A percentile compares a stretch with the other conserved stretches of the same genome.
Evolutionary conservation across 345 rosid species (phyloP).

Genomic region (Microcos paniculata): DNA sequence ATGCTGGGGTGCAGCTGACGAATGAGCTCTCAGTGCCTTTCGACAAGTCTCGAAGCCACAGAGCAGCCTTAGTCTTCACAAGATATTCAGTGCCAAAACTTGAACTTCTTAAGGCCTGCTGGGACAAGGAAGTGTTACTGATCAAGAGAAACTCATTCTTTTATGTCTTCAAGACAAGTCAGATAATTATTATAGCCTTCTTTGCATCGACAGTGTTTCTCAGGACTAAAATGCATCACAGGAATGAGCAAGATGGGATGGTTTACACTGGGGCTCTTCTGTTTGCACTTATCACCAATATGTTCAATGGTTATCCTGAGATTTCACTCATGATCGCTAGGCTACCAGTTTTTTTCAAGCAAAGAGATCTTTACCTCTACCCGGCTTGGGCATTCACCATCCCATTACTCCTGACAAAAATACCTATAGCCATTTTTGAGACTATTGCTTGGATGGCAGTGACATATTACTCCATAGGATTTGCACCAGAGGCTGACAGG

Average conservation of each 20-base stretch:
- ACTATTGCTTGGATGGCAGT: conserved; percentile 59
- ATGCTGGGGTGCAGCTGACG: conserved; percentile 54
- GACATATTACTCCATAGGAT: conserved; percentile 70
- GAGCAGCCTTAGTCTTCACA: conserved; percentile 65
- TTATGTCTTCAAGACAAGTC: conserved; percentile 66
- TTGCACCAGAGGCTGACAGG: conserved; percentile 77
- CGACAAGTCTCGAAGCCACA: conserved; percentile 57
- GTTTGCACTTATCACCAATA: conserved; percentile 53
- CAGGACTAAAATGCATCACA: conserved; percentile 56
- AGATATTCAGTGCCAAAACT: conserved; percentile 53
- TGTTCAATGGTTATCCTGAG: conserved; percentile 89
- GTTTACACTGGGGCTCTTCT: conserved; percentile 46
- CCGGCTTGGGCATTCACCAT: conserved; percentile 85
- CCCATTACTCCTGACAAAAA: conserved; percentile 54
- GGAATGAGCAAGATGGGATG: conserved; percentile 55
- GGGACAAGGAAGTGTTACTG: conserved; percentile 73
- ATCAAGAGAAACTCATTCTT: conserved; percentile 64
- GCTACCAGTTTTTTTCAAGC: conserved; percentile 92
- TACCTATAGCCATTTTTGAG: conserved; percentile 76
- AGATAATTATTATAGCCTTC: conserved; percentile 58
- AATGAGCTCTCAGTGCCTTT: conserved; percentile 60
- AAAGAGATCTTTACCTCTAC: conserved; percentile 75
- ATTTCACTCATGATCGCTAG: conserved; percentile 61
- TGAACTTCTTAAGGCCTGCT: conserved; percentile 69
- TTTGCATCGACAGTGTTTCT: conserved; percentile 59